These are phyloP conservation scores for Kappamyces sp. DNA, from an alignment of 192 early-diverging fungal species.

Conservation along the genomic window DNA sequence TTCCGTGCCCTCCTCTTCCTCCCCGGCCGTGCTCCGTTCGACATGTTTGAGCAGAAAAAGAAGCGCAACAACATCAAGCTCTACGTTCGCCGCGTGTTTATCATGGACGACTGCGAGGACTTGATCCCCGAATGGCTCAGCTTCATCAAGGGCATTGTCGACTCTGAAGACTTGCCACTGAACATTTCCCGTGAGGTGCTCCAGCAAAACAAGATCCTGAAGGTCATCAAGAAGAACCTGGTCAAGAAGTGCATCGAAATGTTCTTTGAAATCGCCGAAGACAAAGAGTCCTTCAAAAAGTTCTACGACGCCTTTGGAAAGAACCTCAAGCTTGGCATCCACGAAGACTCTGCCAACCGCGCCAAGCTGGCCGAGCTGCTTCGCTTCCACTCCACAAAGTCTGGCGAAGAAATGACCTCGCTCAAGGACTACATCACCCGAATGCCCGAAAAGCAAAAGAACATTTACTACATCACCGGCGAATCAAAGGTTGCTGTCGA, in stretches of 20 bases:
- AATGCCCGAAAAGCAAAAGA: constrained; percentile 99
- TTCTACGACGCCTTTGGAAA: constrained; percentile 99
- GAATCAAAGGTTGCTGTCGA: constrained; percentile 90
- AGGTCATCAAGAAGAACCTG: constrained; percentile 99
- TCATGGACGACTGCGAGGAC: constrained; percentile 99
- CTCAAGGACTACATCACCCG: constrained; percentile 99
- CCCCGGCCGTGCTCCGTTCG: constrained; percentile 94
- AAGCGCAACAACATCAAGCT: constrained; percentile 99
- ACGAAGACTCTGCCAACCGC: constrained; percentile 97
- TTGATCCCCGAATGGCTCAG: constrained; percentile 98
- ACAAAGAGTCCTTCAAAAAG: constrained; percentile 98
- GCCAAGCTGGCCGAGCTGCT: constrained; percentile 94
- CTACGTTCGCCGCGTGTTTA: constrained; percentile 99
- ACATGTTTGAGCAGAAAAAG: constrained; percentile 97
- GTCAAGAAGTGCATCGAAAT: constrained; percentile 99
- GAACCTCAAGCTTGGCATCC: constrained; percentile 99
- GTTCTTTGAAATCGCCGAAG: constrained; percentile 94
- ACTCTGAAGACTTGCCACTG: constrained; percentile 99
- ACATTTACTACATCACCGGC: constrained; percentile 98
- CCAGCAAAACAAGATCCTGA: constrained; percentile 99
- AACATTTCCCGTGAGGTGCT: constrained; percentile 99
- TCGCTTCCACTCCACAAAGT: constrained; percentile 98
- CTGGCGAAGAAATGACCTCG: constrained; percentile 93
- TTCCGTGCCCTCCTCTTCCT: constrained; percentile 98
- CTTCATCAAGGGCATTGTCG: constrained; percentile 99